These are phyloP conservation scores for Citeromyces nyonsensis DNA, from an alignment of 805 yeast species.

Conservation along the genomic window DNA sequence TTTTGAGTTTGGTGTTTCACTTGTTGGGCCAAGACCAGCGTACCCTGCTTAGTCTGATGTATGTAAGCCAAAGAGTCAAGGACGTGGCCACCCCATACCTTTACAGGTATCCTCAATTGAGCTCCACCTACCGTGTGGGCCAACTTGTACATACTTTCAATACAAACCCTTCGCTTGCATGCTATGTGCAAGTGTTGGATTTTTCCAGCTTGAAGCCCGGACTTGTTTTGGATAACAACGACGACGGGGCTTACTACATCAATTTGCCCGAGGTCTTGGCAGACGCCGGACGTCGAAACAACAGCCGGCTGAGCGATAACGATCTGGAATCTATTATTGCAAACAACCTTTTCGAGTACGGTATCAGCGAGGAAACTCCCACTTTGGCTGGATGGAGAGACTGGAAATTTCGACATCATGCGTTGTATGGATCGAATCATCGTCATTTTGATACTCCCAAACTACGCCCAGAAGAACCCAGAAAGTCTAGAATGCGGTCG, in stretches of 20 bases:
- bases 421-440: constrained; percentile 27
- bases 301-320: neutral
- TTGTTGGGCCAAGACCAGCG: constrained; percentile 18
- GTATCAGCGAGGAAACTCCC: constrained; percentile 4
- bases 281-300: neutral
- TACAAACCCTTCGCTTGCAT: constrained; percentile 36
- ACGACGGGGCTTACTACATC: constrained; percentile 5
- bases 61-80: constrained; percentile 35
- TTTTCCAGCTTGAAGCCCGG: constrained; percentile 34
- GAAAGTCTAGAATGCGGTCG: too few species aligned
- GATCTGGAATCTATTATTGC: constrained; percentile 1
- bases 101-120: constrained; percentile 37
- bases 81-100: constrained; percentile 34
- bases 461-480: neutral
- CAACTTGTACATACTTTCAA: constrained; percentile 64
- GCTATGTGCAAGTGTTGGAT: constrained; percentile 39
- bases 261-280: constrained; percentile 3
- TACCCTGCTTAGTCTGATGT: constrained; percentile 27
- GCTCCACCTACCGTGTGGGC: constrained; percentile 65
- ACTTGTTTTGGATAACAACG: constrained; percentile 10
- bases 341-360: too few species aligned
- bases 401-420: constrained; percentile 70
- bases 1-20: constrained; percentile 20
- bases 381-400: constrained; percentile 82
- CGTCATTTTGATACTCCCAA: neutral